Evolutionary conservation across 2,329 filamentous ascomycete genomes (phyloP).

Genomic region (Neoscytalidium dimidiatum): DNA sequence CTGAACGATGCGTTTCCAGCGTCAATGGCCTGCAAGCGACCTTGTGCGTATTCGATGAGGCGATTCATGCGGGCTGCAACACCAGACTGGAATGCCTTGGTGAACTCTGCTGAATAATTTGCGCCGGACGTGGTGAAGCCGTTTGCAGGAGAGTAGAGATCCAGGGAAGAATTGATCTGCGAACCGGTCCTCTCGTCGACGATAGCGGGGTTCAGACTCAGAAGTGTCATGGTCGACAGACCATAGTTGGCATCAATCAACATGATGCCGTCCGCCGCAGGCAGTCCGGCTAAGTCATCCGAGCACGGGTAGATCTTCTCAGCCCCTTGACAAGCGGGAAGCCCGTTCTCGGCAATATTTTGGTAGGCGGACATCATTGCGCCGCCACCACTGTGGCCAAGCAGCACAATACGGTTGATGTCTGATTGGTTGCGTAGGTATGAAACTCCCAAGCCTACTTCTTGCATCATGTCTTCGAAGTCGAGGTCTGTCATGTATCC

Average conservation of each 20-base stretch:
- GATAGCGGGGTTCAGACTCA: conserved; percentile 1
- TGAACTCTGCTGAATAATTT: conserved; percentile 24
- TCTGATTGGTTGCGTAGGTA: conserved; percentile 5
- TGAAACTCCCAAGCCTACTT: not conserved
- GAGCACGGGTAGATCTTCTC: conserved; percentile 3
- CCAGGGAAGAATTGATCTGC: not conserved
- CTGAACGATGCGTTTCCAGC: conserved; percentile 19
- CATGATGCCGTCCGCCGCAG: not conserved
- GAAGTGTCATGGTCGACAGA: not conserved
- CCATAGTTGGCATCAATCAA: conserved; percentile 2
- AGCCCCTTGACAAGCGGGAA: not conserved
- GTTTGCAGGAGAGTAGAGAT: not conserved
- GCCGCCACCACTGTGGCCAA: conserved; percentile 1
- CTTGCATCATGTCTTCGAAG: conserved; percentile 1
- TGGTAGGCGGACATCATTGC: conserved; percentile 10
- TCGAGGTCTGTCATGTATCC: not conserved
- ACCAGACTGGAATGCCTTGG: conserved; percentile 15
- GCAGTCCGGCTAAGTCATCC: not conserved
- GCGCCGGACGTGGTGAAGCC: conserved; percentile 4
- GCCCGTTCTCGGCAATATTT: conserved; percentile 10
- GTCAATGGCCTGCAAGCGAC: conserved; percentile 18
- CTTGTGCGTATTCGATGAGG: conserved; percentile 18
- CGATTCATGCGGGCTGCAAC: conserved; percentile 22
- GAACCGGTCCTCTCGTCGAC: not conserved
- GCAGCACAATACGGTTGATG: not conserved